Evolutionary conservation across 2,329 filamentous ascomycete species (phyloP).

Genomic region (Teratosphaeria nubilosa): DNA sequence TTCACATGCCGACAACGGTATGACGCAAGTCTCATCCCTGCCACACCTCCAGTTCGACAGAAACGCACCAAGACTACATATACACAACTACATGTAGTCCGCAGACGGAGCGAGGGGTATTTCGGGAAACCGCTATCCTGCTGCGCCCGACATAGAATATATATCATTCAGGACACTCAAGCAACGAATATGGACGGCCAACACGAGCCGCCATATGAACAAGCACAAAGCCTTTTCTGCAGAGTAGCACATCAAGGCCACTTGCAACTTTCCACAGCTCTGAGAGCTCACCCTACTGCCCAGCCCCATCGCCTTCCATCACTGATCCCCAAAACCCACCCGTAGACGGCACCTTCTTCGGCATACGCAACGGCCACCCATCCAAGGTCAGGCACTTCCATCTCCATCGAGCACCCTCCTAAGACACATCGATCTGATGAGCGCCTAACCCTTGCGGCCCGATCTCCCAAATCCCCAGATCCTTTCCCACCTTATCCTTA

Average conservation of each 20-base stretch:
- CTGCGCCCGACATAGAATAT: too few relatives aligned
- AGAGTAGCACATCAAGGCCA: too few relatives aligned
- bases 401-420: slow-evolving; percentile 1
- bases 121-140: too few relatives aligned
- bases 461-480: slow-evolving; percentile 35
- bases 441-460: slow-evolving; percentile 13
- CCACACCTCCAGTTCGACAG: neutral
- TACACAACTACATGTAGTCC: too few relatives aligned
- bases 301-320: neutral
- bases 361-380: neutral
- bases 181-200: too few relatives aligned
- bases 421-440: slow-evolving; percentile 2
- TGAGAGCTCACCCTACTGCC: neutral
- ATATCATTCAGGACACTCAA: neutral
- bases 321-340: neutral
- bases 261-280: neutral
- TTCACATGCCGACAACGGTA: neutral
- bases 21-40: neutral
- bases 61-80: too few relatives aligned
- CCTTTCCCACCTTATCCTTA: slow-evolving; percentile 33
- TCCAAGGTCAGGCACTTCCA: slow-evolving; percentile 1
- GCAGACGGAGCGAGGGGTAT: too few relatives aligned
- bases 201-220: too few relatives aligned
- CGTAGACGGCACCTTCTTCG: neutral
- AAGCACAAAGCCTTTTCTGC: too few relatives aligned